Evolutionary conservation across 2,329 filamentous ascomycete species (phyloP), one percentile per base, ranked within the genome.

Genomic region (Botrytis cinerea): DNA sequence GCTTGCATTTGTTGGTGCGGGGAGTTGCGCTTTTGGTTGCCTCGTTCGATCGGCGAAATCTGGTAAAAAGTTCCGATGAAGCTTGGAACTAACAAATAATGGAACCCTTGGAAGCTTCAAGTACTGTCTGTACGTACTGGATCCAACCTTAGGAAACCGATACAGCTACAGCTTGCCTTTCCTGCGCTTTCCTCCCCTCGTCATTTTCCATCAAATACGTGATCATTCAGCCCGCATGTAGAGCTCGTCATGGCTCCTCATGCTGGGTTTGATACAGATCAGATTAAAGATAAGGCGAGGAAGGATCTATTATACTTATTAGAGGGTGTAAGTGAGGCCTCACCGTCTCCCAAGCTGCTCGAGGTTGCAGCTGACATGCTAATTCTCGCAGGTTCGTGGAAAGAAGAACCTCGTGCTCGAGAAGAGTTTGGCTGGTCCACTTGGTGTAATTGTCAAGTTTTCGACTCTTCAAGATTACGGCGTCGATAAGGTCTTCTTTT

Each of bases 321-420:
- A 75, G 95, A 98, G 88, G 92, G 93, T 83, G 96, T 99, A 92
- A 89, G 94, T 93, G 81, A 80, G 78, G 76, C 71, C 75, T 73
- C 74, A 74, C 77, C 75, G 77, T 75, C 74, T n/a, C 48, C 64
- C 48, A 35, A 61, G 57, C 61, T 70, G 70, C 57, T 60, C 72
- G 63, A 74, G 69, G 78, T 76, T 75, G 76, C 78, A 74, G 75
- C 83, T 84, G 74, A 84, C 75, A 61, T 74, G 74, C 75, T 67
- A 69, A 67, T 70, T 5, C 75, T 71, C 75, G 62, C 81, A 99
- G 96, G 94, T 98, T 77, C 93, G 95, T 81, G 97, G 97, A 78
- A 99, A 98, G 89, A 99, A 99, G 87, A 98, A 98, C 81, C 87
- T 99, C 75, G 93, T 99, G 70, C 92, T 99, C 81, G 95, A 98